Evolutionary conservation across 306 rosid species (phyloP).

Genomic region (Cucurbita pepo): DNA sequence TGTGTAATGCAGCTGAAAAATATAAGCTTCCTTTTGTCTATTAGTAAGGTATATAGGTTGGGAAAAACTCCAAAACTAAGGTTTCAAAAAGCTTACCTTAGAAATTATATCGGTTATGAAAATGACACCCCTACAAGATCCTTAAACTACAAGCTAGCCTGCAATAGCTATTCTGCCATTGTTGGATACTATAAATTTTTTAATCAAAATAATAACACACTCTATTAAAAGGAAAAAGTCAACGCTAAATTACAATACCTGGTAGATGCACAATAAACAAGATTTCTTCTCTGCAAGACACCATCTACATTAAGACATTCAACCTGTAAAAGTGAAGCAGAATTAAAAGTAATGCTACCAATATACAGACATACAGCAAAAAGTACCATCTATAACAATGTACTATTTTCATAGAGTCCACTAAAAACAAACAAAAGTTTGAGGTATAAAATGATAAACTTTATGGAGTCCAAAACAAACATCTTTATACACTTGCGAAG

Average conservation of each 20-base stretch:
- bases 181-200: neutral
- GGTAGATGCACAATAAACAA: conserved; percentile 95
- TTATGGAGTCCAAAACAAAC: neutral
- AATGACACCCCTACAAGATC: neutral
- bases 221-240: neutral
- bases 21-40: neutral
- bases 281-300: conserved; percentile 82
- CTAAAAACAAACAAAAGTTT: neutral
- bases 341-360: neutral
- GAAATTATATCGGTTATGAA: neutral
- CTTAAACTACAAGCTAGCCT: neutral
- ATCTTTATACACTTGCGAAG: neutral
- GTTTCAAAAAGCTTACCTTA: neutral
- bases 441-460: neutral
- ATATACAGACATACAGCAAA: neutral
- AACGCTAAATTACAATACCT: conserved; percentile 26
- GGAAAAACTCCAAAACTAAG: neutral
- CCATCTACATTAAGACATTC: conserved; percentile 88
- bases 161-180: neutral
- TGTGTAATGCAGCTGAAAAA: too few relatives aligned
- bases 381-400: neutral
- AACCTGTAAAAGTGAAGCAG: conserved; percentile 36
- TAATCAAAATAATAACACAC: neutral
- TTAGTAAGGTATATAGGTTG: neutral
- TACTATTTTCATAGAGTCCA: neutral